Evolutionary conservation across 768 basidiomycete species (phyloP), one percentile per base, ranked within the genome.

Genomic region (Galerina marginata): DNA sequence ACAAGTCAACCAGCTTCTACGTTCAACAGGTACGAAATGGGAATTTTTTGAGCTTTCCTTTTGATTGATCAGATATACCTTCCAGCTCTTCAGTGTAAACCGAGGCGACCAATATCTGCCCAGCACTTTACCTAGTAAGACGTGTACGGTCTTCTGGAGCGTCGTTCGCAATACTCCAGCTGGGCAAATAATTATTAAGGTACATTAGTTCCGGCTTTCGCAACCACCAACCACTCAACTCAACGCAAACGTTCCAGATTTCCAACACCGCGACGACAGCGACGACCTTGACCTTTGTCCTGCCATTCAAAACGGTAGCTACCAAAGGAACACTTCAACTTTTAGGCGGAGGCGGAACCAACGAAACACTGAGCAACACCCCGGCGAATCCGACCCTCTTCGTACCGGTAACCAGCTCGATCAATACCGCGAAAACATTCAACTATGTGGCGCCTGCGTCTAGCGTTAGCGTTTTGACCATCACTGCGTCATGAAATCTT

Each of bases 101-200:
- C 74, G 82, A 42, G 89, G 89, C 4, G 84, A 87, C 43, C 80
- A 81, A 64, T 89, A 87, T 65, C 68, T 90, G 1, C 85, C 88
- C 2, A 88, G 84, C 67, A 89, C 86, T 0, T 76, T 87, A 0
- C 87, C 88, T 0, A 71, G 57, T 37, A 52, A 63, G 0, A 68
- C 62, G 3, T 85, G 85, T 9, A 83, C 84, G 0, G 67, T 87
- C 2, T 81, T 85, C 71, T 91, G 89, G 89, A 87, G 86, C 60
- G 81, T 89, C 10, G 77, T 78, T 6, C 75, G 79, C 49, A 75
- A 75, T 33, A 79, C 62, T 2, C 66, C 78, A 2, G 59, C 67
- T 0, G 70, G 75, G 2, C 67, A 81, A 56, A 74, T 89, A 49
- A 82, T 85, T 62, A 83, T 89, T 73, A 90, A 91, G 82, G 88